Percentiles rank a stretch among this genome's conserved stretches.
Evolutionary conservation across 768 basidiomycete genomes (phyloP).

Genomic region (Tulasnella sp.): DNA sequence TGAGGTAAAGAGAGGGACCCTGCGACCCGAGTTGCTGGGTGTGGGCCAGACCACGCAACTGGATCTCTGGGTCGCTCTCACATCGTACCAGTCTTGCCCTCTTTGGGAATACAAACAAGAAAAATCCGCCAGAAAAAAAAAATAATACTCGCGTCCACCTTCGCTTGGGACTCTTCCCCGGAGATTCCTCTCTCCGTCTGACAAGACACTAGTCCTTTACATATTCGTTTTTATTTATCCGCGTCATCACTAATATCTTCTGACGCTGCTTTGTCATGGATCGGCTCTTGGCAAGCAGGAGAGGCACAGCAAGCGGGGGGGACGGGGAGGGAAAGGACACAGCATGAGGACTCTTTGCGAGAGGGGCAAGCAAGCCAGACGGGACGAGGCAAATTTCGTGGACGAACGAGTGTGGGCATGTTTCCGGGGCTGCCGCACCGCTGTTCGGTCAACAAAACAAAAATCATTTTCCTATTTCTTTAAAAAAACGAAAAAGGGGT

Average conservation of each 20-base stretch:
- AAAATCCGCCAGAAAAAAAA: not conserved
- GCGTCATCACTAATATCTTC: not conserved
- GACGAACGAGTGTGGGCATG: not conserved
- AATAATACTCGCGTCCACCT: not conserved
- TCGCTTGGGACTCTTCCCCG: not conserved
- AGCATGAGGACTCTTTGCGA: slow-evolving; percentile 21
- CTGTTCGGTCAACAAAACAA: slow-evolving; percentile 11
- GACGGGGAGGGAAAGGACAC: not conserved
- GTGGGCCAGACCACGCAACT: slow-evolving; percentile 9
- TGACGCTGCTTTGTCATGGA: not conserved
- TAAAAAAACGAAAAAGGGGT: not conserved
- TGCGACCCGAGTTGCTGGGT: not conserved
- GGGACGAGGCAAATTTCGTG: slow-evolving; percentile 6
- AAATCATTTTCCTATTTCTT: not conserved
- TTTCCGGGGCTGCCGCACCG: slow-evolving; percentile 11
- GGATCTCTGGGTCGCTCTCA: slow-evolving; percentile 11
- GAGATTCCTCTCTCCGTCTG: slow-evolving; percentile 5
- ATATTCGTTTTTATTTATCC: not conserved
- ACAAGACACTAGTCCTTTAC: not conserved
- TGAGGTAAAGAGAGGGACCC: slow-evolving; percentile 14
- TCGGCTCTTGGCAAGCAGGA: not conserved
- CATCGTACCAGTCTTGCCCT: not conserved
- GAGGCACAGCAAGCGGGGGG: slow-evolving; percentile 7
- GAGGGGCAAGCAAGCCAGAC: not conserved
- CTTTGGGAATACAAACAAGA: not conserved